Evolutionary conservation across 2,329 filamentous ascomycete species (phyloP), one percentile per base, ranked within the genome.

Genomic region (Neofusicoccum sp.): DNA sequence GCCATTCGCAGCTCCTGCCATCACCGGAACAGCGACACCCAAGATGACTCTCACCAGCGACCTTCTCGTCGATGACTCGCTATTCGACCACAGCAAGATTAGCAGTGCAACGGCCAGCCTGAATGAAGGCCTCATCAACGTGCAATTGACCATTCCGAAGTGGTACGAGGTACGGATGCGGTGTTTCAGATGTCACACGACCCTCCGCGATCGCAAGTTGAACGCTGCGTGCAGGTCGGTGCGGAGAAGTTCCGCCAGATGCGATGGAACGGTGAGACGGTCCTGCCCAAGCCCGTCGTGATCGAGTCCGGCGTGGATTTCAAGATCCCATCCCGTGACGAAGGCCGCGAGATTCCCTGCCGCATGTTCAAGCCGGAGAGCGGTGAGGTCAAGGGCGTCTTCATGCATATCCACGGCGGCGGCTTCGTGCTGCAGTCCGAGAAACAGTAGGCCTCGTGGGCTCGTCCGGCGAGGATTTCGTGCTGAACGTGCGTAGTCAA

Each of bases 351-450:
- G 6, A 85, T 88, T 12, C 80, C 83, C 1, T 84, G 81, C 62
- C 79, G 84, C 34, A 75, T 83, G 3, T 82, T 85, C 64, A 77
- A 77, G 54, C 84, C 84, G 1, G 76, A 78, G n/a, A 75, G 79
- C 29, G 80, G 77, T 4, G 72, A 74, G 33, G 65, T 68, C 9
- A 79, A 76, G 61, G 83, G 81, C 0, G 74, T 85, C 1, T 80
- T 84, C 67, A 71, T 85, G 65, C 84, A 87, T 69, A 81, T 87
- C 49, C 85, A 87, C 68, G 85, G 83, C 41, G 79, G 79, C 14
- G 79, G 80, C 44, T 82, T 78, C 77, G 79, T 81, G 8, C 68
- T 82, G 59, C 76, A 79, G 64, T 72, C 70, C 39, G 76, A 80
- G 62, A 65, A 67, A 49, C 75, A 76, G 77, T 76, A 73, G 62